Conservation (phyloP, 768 basidiomycete species). For the Pleurotus citrinopileatus region DNA sequence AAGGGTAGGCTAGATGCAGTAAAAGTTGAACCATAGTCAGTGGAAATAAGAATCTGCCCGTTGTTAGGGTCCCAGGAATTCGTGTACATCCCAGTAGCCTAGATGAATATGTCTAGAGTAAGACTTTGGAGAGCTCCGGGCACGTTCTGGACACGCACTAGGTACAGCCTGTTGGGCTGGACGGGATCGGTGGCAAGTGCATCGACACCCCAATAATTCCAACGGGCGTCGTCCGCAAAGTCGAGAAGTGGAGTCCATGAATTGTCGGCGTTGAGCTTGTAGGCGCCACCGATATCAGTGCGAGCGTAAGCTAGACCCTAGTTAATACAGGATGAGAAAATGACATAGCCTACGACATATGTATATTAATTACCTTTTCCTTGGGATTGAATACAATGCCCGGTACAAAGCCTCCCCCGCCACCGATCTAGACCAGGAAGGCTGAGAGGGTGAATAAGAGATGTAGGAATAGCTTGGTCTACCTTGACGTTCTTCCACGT, state of each 20-base stretch:
- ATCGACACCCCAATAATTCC: constrained; percentile 63
- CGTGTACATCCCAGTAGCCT: constrained; percentile 62
- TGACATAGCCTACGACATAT: not conserved
- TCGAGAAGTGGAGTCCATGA: constrained; percentile 64
- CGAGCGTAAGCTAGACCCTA: constrained; percentile 63
- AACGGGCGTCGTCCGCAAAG: constrained; percentile 42
- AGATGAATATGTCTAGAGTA: not conserved
- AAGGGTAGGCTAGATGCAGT: constrained; percentile 51
- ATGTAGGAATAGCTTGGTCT: constrained; percentile 17
- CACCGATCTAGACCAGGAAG: constrained; percentile 26
- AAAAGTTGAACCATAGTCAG: constrained; percentile 55
- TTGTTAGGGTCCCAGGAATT: constrained; percentile 64
- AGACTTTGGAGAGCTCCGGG: not conserved
- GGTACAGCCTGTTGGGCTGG: constrained; percentile 49
- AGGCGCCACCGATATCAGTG: constrained; percentile 66
- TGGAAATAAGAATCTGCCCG: constrained; percentile 59
- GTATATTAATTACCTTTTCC: constrained; percentile 35
- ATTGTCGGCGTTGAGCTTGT: constrained; percentile 58
- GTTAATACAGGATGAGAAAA: not conserved
- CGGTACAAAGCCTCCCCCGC: constrained; percentile 50
- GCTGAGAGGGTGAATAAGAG: not conserved
- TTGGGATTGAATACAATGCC: constrained; percentile 62
- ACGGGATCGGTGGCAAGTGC: constrained; percentile 64
- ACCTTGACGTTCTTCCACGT: constrained; percentile 62
- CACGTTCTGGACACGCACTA: constrained; percentile 27